These are phyloP conservation scores for Botrytis deweyae DNA, from an alignment of 2,329 filamentous ascomycete species.

Conservation along the genomic window DNA sequence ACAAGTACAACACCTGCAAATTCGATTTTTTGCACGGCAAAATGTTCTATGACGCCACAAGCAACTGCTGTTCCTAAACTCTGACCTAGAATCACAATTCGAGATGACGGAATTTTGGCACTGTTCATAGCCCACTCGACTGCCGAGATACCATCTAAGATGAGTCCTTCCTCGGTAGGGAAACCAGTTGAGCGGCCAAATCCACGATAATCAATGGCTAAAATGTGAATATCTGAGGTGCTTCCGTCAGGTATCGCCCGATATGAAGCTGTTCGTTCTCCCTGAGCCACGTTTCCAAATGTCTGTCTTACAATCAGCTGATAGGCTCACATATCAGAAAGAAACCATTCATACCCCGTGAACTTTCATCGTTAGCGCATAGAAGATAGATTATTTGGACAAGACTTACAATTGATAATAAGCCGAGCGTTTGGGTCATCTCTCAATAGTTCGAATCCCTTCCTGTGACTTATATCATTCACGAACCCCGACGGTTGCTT, in stretches of 20 bases:
- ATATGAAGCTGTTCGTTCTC: slow-evolving; percentile 72
- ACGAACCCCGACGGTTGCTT: slow-evolving; percentile 45
- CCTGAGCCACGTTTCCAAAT: slow-evolving; percentile 80
- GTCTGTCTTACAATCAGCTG: slow-evolving; percentile 54
- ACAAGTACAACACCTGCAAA: slow-evolving; percentile 81
- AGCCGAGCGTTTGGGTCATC: slow-evolving; percentile 63
- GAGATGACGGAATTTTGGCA: slow-evolving; percentile 63
- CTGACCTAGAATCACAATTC: slow-evolving; percentile 81
- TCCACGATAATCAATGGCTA: slow-evolving; percentile 90
- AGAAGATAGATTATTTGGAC: neutral
- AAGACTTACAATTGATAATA: slow-evolving; percentile 60
- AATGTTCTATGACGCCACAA: slow-evolving; percentile 70
- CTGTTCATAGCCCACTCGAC: slow-evolving; percentile 69
- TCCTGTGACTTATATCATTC: slow-evolving; percentile 54
- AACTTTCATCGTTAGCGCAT: slow-evolving; percentile 44
- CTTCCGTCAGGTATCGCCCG: slow-evolving; percentile 73
- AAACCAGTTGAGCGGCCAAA: slow-evolving; percentile 79
- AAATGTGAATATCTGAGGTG: slow-evolving; percentile 68
- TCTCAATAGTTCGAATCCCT: slow-evolving; percentile 60
- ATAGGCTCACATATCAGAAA: slow-evolving; percentile 24
- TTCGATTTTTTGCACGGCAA: slow-evolving; percentile 56
- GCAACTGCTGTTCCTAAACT: slow-evolving; percentile 86
- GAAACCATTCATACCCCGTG: slow-evolving; percentile 55
- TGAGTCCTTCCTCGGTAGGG: slow-evolving; percentile 77
- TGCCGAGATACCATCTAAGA: slow-evolving; percentile 72